These are phyloP conservation scores for Porcisia hertigi DNA, from an alignment of 208 protist species.

Conservation along the genomic window DNA sequence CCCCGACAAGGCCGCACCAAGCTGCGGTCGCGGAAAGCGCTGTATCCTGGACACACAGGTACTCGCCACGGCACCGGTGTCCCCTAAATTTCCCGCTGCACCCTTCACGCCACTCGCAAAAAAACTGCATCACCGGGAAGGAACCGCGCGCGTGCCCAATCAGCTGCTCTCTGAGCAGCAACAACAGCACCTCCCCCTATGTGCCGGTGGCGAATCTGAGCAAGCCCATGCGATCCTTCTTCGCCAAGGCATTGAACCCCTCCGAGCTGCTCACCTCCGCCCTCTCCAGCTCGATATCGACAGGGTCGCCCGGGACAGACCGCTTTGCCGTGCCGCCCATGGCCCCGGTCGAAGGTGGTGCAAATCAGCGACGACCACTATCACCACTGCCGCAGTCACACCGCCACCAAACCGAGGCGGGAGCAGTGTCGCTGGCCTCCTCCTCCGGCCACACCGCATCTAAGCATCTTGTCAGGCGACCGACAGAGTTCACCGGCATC, in stretches of 20 bases:
- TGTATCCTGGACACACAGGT: not conserved
- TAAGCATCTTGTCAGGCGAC: not conserved
- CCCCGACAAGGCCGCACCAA: not conserved
- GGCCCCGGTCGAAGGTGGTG: not conserved
- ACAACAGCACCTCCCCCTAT: not conserved
- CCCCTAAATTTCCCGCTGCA: not conserved
- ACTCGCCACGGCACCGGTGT: not conserved
- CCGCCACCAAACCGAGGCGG: not conserved
- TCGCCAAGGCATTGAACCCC: conserved; percentile 4
- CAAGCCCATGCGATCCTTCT: conserved; percentile 4
- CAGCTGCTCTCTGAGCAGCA: conserved; percentile 17
- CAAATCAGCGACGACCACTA: not conserved
- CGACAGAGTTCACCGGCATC: not conserved
- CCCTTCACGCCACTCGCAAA: not conserved
- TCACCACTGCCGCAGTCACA: not conserved
- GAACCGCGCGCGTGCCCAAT: not conserved
- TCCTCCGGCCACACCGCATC: not conserved
- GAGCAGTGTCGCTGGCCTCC: too few relatives aligned
- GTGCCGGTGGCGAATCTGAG: conserved; percentile 17
- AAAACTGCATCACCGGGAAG: not conserved
- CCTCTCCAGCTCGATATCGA: not conserved
- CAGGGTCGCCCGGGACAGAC: not conserved
- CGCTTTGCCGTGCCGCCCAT: conserved; percentile 18
- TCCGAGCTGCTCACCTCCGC: conserved; percentile 5
- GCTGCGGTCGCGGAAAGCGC: not conserved